These are phyloP conservation scores for Apophysomyces variabilis DNA, from an alignment of 371 early-diverging fungal genomes.

Conservation along the genomic window DNA sequence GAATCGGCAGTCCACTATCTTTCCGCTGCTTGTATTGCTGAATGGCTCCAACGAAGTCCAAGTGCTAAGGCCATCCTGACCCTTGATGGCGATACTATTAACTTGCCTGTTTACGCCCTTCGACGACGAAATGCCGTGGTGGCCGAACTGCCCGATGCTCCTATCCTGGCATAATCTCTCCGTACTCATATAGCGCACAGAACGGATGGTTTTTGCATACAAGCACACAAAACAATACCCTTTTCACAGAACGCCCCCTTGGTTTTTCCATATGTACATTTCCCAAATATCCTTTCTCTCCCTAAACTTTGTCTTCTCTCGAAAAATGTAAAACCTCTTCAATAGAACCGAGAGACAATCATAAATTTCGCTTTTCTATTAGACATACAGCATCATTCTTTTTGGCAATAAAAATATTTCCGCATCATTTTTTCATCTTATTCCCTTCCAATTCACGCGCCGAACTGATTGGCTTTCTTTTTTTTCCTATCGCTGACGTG, in stretches of 20 bases:
- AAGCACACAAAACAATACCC: background rate
- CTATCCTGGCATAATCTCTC: conserved; percentile 13
- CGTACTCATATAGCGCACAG: background rate
- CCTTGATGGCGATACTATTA: conserved; percentile 39
- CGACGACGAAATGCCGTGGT: conserved; percentile 53
- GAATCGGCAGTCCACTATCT: conserved; percentile 33
- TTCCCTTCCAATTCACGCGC: no score
- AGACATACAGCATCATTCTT: no score
- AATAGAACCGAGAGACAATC: no score
- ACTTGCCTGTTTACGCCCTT: conserved; percentile 45
- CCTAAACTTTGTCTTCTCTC: no score
- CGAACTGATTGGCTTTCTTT: no score
- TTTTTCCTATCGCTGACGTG: conserved; percentile 4
- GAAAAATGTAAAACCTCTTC: no score
- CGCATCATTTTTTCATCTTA: no score
- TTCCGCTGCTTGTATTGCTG: conserved; percentile 36
- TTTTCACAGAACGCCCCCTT: background rate
- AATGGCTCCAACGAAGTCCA: conserved; percentile 49
- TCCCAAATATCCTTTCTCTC: no score
- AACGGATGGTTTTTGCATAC: background rate
- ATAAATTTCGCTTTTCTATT: no score
- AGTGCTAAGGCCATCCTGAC: conserved; percentile 41
- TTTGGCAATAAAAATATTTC: no score
- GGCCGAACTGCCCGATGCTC: conserved; percentile 49
- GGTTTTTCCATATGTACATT: no score